These are phyloP conservation scores for Arthrinium phaeospermum DNA, from an alignment of 2,329 filamentous ascomycete species.

Conservation along the genomic window DNA sequence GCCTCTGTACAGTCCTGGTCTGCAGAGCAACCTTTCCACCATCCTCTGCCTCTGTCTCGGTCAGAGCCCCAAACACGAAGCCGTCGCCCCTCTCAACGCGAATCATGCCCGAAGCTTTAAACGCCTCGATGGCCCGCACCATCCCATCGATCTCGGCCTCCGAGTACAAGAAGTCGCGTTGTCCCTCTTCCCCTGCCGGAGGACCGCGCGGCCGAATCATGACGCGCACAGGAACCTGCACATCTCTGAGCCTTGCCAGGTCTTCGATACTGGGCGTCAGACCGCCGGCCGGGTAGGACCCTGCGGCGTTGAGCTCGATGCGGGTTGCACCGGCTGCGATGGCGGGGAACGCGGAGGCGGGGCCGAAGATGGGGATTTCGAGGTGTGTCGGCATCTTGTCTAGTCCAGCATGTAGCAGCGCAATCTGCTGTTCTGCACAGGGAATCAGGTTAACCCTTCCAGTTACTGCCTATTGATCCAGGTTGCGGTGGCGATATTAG, in stretches of 20 bases:
- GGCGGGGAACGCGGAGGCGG: slow-evolving; percentile 45
- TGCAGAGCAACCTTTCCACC: slow-evolving; percentile 43
- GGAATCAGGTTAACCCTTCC: not conserved
- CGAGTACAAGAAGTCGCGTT: slow-evolving; percentile 55
- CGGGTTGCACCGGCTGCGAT: slow-evolving; percentile 51
- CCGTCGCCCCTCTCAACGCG: slow-evolving; percentile 52
- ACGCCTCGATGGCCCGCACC: slow-evolving; percentile 43
- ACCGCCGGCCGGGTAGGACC: slow-evolving; percentile 57
- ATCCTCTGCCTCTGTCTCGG: not conserved
- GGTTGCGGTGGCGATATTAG: not conserved
- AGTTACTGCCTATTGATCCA: not conserved
- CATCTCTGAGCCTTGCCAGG: slow-evolving; percentile 34
- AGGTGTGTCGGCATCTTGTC: slow-evolving; percentile 37
- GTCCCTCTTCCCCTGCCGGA: slow-evolving; percentile 29
- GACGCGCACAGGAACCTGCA: slow-evolving; percentile 53
- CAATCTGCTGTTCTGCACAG: not conserved
- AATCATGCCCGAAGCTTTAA: slow-evolving; percentile 47
- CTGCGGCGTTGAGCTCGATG: slow-evolving; percentile 59
- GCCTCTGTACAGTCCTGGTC: slow-evolving; percentile 42
- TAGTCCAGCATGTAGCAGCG: not conserved
- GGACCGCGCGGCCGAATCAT: slow-evolving; percentile 60
- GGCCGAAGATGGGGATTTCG: slow-evolving; percentile 61
- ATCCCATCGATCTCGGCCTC: slow-evolving; percentile 51
- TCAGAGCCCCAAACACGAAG: slow-evolving; percentile 61
- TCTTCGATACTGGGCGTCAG: slow-evolving; percentile 54